Evolutionary conservation across 2,329 filamentous ascomycete genomes (phyloP).

Genomic region (Neobulgaria alba): DNA sequence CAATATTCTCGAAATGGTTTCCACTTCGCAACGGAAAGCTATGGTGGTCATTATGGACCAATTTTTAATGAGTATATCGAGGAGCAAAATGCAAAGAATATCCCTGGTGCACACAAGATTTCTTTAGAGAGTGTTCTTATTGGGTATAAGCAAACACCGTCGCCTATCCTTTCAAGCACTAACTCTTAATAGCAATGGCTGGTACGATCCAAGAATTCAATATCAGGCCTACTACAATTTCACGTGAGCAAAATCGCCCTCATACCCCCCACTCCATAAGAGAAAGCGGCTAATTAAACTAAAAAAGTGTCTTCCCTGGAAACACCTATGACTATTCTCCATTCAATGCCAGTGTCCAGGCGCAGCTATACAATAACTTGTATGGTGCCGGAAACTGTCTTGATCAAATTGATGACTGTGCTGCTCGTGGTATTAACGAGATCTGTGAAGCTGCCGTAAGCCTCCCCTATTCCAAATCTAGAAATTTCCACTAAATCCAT

Average conservation of each 20-base stretch:
- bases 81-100: conserved; percentile 49
- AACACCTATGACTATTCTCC: conserved; percentile 48
- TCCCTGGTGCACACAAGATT: conserved; percentile 38
- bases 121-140: conserved; percentile 42
- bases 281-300: too few relatives aligned
- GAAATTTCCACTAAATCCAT: background rate
- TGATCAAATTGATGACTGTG: conserved; percentile 48
- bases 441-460: conserved; percentile 40
- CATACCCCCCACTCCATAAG: too few relatives aligned
- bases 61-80: conserved; percentile 50
- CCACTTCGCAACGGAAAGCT: conserved; percentile 51
- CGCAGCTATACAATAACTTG: conserved; percentile 48
- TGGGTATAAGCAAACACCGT: conserved; percentile 27
- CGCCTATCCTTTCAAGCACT: too few relatives aligned
- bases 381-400: conserved; percentile 54
- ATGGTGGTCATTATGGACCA: conserved; percentile 50
- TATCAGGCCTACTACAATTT: conserved; percentile 51
- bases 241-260: conserved; percentile 24
- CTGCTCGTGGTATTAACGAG: conserved; percentile 39
- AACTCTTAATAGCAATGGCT: conserved; percentile 37
- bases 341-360: conserved; percentile 40
- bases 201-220: conserved; percentile 47
- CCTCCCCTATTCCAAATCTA: background rate
- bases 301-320: conserved; percentile 32
- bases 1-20: conserved; percentile 39